phyloP scores from a whole-genome alignment of 225 moss, liverwort and hornwort genomes.

The Thuidium tamariscinum region DNA sequence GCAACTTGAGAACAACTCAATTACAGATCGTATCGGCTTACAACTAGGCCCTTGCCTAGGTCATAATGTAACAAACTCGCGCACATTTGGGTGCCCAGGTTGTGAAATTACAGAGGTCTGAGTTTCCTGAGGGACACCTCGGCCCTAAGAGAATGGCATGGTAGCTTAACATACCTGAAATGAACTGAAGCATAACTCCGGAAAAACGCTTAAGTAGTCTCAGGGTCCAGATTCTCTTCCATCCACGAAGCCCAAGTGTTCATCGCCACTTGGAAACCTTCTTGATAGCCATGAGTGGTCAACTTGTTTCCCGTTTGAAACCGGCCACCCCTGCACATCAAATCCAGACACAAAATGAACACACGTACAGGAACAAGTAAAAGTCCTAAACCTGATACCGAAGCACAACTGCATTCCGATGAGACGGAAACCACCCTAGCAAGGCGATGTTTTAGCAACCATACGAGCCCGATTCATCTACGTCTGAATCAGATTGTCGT shows the following conservation, averaged over 20 bases:
- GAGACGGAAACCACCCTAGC: neutral
- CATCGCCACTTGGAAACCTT: slow-evolving; percentile 38
- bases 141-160: neutral
- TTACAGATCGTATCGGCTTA: neutral
- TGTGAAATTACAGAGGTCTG: neutral
- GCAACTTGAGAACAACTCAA: neutral
- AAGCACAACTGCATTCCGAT: neutral
- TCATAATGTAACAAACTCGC: neutral
- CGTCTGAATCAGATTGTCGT: neutral
- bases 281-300: slow-evolving; percentile 19
- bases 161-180: slow-evolving; percentile 34
- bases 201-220: slow-evolving; percentile 53
- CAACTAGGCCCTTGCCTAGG: neutral
- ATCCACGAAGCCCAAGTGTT: slow-evolving; percentile 43
- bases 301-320: slow-evolving; percentile 35
- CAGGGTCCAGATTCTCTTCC: slow-evolving; percentile 36
- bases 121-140: neutral
- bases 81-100: neutral
- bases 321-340: slow-evolving; percentile 26
- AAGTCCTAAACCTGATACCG: neutral
- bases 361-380: neutral
- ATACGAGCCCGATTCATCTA: too few relatives aligned
- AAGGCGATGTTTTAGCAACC: too few relatives aligned
- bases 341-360: neutral
- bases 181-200: slow-evolving; percentile 68